These are phyloP conservation scores for Populus simonii DNA, from an alignment of 345 rosid species.

Conservation along the genomic window DNA sequence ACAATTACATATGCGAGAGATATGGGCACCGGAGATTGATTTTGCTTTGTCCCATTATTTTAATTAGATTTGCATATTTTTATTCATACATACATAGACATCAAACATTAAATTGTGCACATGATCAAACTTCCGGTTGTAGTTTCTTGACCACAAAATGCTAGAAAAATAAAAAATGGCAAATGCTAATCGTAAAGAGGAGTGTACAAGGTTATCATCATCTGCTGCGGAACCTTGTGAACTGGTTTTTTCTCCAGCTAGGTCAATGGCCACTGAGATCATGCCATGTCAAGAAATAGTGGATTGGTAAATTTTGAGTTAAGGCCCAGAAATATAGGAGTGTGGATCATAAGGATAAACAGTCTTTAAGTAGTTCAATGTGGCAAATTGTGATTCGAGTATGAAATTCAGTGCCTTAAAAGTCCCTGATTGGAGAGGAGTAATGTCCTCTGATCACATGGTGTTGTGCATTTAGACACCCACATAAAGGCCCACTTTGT, in stretches of 20 bases:
- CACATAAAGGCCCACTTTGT: conserved; percentile 78
- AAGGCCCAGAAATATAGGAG: background rate
- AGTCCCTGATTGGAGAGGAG: conserved; percentile 20
- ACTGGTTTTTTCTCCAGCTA: background rate
- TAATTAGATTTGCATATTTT: background rate
- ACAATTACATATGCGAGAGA: conserved; percentile 30
- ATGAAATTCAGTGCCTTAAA: conserved; percentile 9
- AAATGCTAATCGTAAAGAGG: background rate
- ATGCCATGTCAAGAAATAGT: background rate
- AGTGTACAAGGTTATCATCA: background rate
- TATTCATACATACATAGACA: background rate
- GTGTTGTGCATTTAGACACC: conserved; percentile 51
- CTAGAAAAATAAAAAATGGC: background rate
- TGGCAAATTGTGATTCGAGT: conserved; percentile 1
- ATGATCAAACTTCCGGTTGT: background rate
- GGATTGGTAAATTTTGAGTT: background rate
- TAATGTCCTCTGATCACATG: conserved; percentile 55
- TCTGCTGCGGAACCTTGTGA: background rate
- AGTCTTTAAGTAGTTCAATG: background rate
- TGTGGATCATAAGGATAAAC: background rate
- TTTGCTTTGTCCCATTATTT: no score
- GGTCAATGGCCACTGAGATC: background rate
- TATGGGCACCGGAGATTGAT: background rate
- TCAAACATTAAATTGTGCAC: background rate
- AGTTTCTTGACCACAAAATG: background rate